Conservation (phyloP, 306 rosid genomes). For the Sindora glabra region DNA sequence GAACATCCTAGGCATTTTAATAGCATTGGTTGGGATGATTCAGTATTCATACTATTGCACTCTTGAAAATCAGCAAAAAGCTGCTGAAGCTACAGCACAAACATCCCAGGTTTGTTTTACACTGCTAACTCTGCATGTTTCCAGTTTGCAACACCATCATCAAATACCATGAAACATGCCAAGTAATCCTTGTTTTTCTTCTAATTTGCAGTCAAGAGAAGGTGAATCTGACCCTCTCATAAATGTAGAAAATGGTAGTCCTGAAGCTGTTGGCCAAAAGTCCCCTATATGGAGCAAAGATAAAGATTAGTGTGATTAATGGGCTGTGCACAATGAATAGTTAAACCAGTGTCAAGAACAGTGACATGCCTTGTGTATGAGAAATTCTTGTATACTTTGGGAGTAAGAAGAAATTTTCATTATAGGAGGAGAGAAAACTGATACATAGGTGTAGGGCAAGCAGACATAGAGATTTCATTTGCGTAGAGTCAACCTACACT, state of each 20-base stretch:
- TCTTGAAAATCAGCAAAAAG: conserved; percentile 70
- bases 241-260: conserved; percentile 47
- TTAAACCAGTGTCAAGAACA: conserved; percentile 10
- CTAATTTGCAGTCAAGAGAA: conserved; percentile 51
- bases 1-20: conserved; percentile 70
- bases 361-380: conserved; percentile 14
- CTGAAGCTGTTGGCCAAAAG: conserved; percentile 30
- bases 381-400: too few relatives aligned
- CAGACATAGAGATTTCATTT: too few relatives aligned
- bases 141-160: neutral
- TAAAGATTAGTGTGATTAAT: conserved; percentile 55
- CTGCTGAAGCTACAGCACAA: conserved; percentile 47
- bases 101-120: conserved; percentile 48
- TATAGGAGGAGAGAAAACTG: too few relatives aligned
- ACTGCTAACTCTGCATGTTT: neutral
- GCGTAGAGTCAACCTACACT: too few relatives aligned
- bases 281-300: conserved; percentile 54
- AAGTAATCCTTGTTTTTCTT: conserved; percentile 1
- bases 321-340: neutral
- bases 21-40: conserved; percentile 86
- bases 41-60: conserved; percentile 70
- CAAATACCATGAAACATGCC: conserved; percentile 2
- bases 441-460: too few relatives aligned
- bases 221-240: conserved; percentile 60
- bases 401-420: too few relatives aligned